Conservation (phyloP, 441 rosid species). For the Hura crepitans region DNA sequence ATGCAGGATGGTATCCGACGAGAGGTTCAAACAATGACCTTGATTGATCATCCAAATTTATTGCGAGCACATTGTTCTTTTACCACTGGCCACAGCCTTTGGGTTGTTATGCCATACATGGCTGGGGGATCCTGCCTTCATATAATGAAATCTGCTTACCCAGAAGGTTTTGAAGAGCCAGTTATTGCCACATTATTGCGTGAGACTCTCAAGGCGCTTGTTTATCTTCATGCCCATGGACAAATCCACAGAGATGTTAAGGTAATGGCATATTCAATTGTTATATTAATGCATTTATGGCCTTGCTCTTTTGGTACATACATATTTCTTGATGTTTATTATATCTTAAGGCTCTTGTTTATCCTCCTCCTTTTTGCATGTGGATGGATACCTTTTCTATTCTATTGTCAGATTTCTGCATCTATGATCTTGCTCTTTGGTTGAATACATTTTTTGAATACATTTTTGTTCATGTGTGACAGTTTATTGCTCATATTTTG, state of each 20-base stretch:
- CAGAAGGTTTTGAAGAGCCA: conserved; percentile 94
- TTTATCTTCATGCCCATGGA: conserved; percentile 93
- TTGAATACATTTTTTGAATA: not conserved
- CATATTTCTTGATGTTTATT: too few species aligned
- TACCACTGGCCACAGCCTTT: conserved; percentile 73
- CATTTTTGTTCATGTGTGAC: not conserved
- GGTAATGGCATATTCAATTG: conserved; percentile 38
- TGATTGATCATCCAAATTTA: conserved; percentile 87
- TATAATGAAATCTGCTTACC: conserved; percentile 77
- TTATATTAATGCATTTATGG: not conserved
- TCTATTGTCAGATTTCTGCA: not conserved
- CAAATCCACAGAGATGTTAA: conserved; percentile 98
- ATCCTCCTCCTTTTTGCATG: not conserved
- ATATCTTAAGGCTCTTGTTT: too few species aligned
- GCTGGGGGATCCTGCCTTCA: conserved; percentile 97
- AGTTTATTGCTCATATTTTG: conserved; percentile 9
- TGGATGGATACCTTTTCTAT: not conserved
- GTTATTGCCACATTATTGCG: conserved; percentile 82
- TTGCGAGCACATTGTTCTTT: conserved; percentile 96
- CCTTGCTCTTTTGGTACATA: too few species aligned
- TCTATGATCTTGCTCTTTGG: not conserved
- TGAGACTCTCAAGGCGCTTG: conserved; percentile 93
- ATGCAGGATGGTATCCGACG: conserved; percentile 94
- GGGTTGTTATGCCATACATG: conserved; percentile 99
- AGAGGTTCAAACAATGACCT: conserved; percentile 94